Evolutionary conservation across 2,329 filamentous ascomycete species (phyloP).

Genomic region (Paecilomyces sp.): DNA sequence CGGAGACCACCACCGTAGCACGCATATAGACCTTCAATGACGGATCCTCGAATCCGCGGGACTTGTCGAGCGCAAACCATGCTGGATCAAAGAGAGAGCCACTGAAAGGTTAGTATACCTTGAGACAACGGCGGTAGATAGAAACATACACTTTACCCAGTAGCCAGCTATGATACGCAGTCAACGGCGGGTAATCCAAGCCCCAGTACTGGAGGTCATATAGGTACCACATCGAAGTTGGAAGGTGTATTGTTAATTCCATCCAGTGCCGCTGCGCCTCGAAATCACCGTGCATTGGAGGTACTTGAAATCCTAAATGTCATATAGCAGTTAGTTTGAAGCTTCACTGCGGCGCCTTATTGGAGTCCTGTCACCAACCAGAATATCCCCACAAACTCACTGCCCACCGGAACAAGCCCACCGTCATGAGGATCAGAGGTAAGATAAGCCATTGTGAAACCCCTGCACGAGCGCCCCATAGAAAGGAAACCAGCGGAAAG

Average conservation of each 20-base stretch:
- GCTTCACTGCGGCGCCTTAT: background rate
- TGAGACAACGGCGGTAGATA: constrained; percentile 4
- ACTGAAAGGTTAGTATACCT: constrained; percentile 29
- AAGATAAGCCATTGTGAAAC: constrained; percentile 90
- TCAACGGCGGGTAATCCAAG: constrained; percentile 92
- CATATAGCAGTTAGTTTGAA: constrained; percentile 5
- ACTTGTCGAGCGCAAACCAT: constrained; percentile 83
- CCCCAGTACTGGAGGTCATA: constrained; percentile 98
- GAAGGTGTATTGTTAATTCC: constrained; percentile 86
- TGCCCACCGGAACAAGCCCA: constrained; percentile 89
- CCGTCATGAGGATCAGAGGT: constrained; percentile 79
- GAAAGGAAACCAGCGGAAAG: constrained; percentile 87
- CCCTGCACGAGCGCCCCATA: constrained; percentile 77
- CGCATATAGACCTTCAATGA: constrained; percentile 92
- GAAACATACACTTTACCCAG: constrained; percentile 66
- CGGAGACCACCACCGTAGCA: constrained; percentile 80
- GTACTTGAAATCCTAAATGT: constrained; percentile 61
- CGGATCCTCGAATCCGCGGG: constrained; percentile 72
- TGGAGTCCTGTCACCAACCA: constrained; percentile 45
- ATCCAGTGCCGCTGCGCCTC: constrained; percentile 99
- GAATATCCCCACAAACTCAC: constrained; percentile 93
- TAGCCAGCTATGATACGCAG: constrained; percentile 97
- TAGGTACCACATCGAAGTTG: constrained; percentile 94
- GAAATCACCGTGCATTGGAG: constrained; percentile 94
- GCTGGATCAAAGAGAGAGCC: constrained; percentile 68